Evolutionary conservation across 495 filamentous ascomycete species (phyloP).

Genomic region (Achaetomiella virescens): DNA sequence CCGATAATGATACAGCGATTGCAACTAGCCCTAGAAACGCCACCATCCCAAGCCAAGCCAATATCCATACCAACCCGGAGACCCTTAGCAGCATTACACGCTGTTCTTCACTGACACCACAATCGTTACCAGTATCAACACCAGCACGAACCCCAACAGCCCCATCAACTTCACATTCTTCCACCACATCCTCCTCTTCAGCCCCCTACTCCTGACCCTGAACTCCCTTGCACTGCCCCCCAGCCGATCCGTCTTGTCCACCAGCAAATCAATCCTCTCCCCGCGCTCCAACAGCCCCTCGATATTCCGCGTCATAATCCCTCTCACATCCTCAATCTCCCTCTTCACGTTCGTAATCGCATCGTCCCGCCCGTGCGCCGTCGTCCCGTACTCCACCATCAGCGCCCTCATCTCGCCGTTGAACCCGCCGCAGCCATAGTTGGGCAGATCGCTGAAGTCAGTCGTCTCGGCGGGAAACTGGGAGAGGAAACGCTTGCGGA

Average conservation of each 20-base stretch:
- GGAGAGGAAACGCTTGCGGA: slow-evolving; percentile 78
- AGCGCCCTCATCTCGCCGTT: slow-evolving; percentile 69
- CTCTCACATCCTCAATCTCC: slow-evolving; percentile 88
- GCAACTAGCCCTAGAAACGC: background rate
- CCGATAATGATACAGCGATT: background rate
- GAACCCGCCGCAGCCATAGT: slow-evolving; percentile 86
- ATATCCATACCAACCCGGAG: slow-evolving; percentile 7
- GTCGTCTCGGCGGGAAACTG: slow-evolving; percentile 60
- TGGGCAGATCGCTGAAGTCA: slow-evolving; percentile 70
- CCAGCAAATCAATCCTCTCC: slow-evolving; percentile 88
- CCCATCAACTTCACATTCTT: slow-evolving; percentile 96
- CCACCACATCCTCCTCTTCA: slow-evolving; percentile 98
- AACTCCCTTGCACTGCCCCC: slow-evolving; percentile 86
- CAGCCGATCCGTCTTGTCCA: slow-evolving; percentile 93
- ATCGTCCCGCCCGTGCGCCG: slow-evolving; percentile 61
- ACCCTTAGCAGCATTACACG: slow-evolving; percentile 2
- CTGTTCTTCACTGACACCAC: slow-evolving; percentile 38
- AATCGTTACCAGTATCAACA: slow-evolving; percentile 63
- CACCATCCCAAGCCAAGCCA: background rate
- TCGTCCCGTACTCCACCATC: slow-evolving; percentile 80
- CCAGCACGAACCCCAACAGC: slow-evolving; percentile 69
- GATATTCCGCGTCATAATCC: slow-evolving; percentile 99
- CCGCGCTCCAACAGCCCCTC: slow-evolving; percentile 91
- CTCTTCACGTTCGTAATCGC: slow-evolving; percentile 73
- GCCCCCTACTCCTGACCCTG: slow-evolving; percentile 69